Conservation (phyloP, 140 eudicot genomes). For the Cichorium intybus region DNA sequence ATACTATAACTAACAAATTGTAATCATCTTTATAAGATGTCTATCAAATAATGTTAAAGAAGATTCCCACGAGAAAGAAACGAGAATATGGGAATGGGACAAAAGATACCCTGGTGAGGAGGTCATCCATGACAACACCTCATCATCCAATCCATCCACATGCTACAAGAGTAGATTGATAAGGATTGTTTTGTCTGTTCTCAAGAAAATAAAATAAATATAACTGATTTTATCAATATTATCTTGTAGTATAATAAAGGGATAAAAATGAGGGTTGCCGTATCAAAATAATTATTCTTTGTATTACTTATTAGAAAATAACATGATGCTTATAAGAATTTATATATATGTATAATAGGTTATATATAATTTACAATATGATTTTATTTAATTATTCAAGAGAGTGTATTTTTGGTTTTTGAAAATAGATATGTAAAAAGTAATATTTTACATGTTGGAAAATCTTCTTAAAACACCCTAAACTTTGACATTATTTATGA, state of each 20-base stretch:
- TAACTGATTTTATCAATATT: background rate
- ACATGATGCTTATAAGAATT: too few relatives aligned
- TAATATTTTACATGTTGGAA: too few relatives aligned
- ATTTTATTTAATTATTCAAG: too few relatives aligned
- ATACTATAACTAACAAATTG: background rate
- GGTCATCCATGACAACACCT: constrained; percentile 32
- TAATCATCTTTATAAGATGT: background rate
- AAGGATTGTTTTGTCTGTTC: constrained; percentile 34
- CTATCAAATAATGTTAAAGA: constrained; percentile 11
- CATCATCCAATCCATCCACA: constrained; percentile 33
- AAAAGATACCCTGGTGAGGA: constrained; percentile 31
- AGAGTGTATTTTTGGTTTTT: too few relatives aligned
- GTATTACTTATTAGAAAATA: too few relatives aligned
- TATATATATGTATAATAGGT: too few relatives aligned
- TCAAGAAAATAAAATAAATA: background rate
- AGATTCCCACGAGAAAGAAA: constrained; percentile 21
- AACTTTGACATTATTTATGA: too few relatives aligned
- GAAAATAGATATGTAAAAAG: too few relatives aligned
- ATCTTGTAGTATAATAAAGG: background rate
- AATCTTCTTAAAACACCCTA: too few relatives aligned
- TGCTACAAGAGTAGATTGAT: constrained; percentile 32
- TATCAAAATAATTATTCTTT: too few relatives aligned
- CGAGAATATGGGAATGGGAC: constrained; percentile 33
- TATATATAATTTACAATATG: too few relatives aligned
- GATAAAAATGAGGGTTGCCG: background rate